A percentile compares a stretch with the other conserved stretches of the same genome.
Conservation (phyloP, 768 basidiomycete genomes). For the Tricholoma sp. region DNA sequence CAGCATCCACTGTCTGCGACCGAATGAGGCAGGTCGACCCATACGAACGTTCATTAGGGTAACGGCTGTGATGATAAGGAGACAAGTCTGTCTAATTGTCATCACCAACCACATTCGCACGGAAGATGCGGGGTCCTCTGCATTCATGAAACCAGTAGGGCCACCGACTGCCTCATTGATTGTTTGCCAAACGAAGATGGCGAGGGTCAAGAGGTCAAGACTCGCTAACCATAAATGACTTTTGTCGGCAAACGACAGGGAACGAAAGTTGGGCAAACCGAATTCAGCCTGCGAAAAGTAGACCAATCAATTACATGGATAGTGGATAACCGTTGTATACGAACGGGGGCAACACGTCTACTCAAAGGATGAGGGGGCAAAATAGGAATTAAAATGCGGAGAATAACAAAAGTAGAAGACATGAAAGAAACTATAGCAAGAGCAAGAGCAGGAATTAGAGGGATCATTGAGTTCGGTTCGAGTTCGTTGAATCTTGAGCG, state of each 20-base stretch:
- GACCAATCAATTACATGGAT: slow-evolving; percentile 12
- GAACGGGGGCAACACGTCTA: slow-evolving; percentile 67
- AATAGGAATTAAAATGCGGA: slow-evolving; percentile 71
- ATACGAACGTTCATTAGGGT: slow-evolving; percentile 67
- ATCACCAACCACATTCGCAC: slow-evolving; percentile 65
- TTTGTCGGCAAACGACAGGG: slow-evolving; percentile 64
- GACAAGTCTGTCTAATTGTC: slow-evolving; percentile 63
- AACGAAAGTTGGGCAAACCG: slow-evolving; percentile 63
- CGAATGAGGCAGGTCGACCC: slow-evolving; percentile 66
- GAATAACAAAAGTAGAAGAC: slow-evolving; percentile 69
- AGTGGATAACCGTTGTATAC: slow-evolving; percentile 19
- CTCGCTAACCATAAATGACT: slow-evolving; percentile 68
- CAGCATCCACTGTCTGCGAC: slow-evolving; percentile 66
- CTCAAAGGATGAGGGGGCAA: slow-evolving; percentile 69
- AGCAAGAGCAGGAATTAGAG: slow-evolving; percentile 59
- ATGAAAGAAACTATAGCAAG: slow-evolving; percentile 69
- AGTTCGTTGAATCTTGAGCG: slow-evolving; percentile 35
- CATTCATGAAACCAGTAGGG: slow-evolving; percentile 37
- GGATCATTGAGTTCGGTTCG: slow-evolving; percentile 46
- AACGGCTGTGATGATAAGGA: slow-evolving; percentile 53
- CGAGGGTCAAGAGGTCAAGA: slow-evolving; percentile 59
- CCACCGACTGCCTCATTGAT: slow-evolving; percentile 47
- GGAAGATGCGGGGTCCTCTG: slow-evolving; percentile 46
- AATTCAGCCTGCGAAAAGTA: slow-evolving; percentile 57
- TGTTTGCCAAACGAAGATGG: slow-evolving; percentile 63